Base-by-base conservation (phyloP, 768 basidiomycete species). In the Boletus rex-veris region DNA sequence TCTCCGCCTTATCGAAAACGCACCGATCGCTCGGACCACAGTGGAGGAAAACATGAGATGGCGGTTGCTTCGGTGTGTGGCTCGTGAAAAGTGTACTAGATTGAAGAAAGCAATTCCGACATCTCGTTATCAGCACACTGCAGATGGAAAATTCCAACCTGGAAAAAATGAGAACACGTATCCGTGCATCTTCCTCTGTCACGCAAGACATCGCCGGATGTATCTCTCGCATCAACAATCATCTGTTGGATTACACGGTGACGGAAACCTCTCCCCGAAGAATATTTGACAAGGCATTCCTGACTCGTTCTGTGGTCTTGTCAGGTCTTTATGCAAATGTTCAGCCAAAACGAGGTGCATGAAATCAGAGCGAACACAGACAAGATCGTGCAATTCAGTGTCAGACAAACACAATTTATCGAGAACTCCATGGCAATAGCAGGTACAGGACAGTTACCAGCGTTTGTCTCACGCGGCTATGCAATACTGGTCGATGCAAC, bases 171-270 rank as follows among this genome's bases (percentile, higher is more conserved):
- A n/a, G 36, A 21, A 15, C n/a, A 8, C 44, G 47, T 1, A n/a
- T 49, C 1, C 31, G 12, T 18, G 50, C 28, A 15, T 19, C 51
- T 18, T 15, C 50, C 9, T 41, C 42, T 5, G 19, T 58, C 36
- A n/a, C 56, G 1, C 46, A 35, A 26, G 56, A 58, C 3, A 48
- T 53, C 9, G 7, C 43, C 0, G 19, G 42, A 6, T 42, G 43
- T 16, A 19, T 48, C 21, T 12, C 47, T 37, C 3, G 16, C n/a
- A 42, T 49, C 39, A 49, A 53, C 16, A 31, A 38, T 9, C 14
- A 15, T 16, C 37, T 58, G 14, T 30, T 51, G 2, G 33, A 50
- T n/a, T 50, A 43, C 72, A 7, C 18, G 49, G 57, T 57, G 26
- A 52, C 28, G 6, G 35, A 5, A 5, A 15, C n/a, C 2, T 7